Evolutionary conservation across 257 asterid species (phyloP), one percentile per base, ranked within the genome.

Genomic region (Nicotiana undulata): DNA sequence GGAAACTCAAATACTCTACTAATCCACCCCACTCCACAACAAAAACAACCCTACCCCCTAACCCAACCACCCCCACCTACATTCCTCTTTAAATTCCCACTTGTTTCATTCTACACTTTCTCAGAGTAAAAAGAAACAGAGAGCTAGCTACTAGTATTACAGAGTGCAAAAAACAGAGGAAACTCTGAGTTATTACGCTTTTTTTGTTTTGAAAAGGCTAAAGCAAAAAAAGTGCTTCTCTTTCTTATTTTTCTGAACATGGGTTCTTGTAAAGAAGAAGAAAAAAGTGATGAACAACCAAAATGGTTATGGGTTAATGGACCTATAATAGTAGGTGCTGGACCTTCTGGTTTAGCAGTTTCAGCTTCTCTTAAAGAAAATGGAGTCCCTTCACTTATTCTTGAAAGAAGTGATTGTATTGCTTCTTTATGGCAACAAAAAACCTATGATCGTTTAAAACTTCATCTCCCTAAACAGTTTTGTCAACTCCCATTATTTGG

Each of bases 271-370:
- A 67, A 79, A 18, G 77, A 81, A 40, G 87, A 83, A 55, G 82
- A 83, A 70, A 52, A 60, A 22, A 60, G 3, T 32, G 74, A 67
- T 34, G 70, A 65, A 46, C 75, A 81, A 9, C 51, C 83, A 0
- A 82, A 81, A 18, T 75, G 80, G 70, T 32, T 37, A 4, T 79
- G 84, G 58, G 82, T 86, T 11, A 20, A 82, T 81, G 93, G 93
- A 22, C 98, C 98, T 26, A 93, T 94, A 3, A 92, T 94, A 64
- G 82, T 94, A 18, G 98, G 98, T 5, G 98, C 96, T 11, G 98
- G 98, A 8, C 98, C 98, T 1, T 93, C 98, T 22, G 98, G 98
- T 82, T 91, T 94, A 3, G 98, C 99, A 3, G 95, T 85, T 2
- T 88, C 99, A n/a, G 99, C 98, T 6, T 93, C 98, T 85, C 94